Evolutionary conservation across 352 stramenopile genomes (phyloP).

Genomic region (Globisporangium middletonii): DNA sequence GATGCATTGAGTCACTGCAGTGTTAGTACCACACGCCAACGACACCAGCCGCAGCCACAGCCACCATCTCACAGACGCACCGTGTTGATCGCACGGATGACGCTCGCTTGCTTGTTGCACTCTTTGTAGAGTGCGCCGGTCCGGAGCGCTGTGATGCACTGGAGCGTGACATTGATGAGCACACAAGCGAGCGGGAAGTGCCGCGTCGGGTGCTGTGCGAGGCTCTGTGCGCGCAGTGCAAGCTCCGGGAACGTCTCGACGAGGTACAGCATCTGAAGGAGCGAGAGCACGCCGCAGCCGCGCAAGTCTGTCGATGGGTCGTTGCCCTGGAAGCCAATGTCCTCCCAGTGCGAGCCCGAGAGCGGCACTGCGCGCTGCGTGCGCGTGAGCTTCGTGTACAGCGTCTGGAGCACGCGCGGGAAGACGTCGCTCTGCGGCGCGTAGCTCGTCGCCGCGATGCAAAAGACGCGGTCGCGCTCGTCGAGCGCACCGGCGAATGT

Average conservation of each 20-base stretch:
- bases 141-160: conserved; percentile 62
- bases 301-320: conserved; percentile 87
- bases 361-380: conserved; percentile 31
- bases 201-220: conserved; percentile 47
- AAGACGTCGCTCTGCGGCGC: conserved; percentile 41
- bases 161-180: conserved; percentile 72
- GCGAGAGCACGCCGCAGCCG: conserved; percentile 74
- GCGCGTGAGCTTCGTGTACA: conserved; percentile 47
- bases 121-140: conserved; percentile 55
- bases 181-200: conserved; percentile 74
- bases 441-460: conserved; percentile 49
- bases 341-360: conserved; percentile 77
- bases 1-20: neutral
- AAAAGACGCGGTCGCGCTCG: conserved; percentile 73
- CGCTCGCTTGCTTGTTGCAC: conserved; percentile 56
- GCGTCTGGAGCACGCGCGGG: conserved; percentile 51
- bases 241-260: conserved; percentile 59
- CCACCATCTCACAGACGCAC: conserved; percentile 16
- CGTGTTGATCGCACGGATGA: conserved; percentile 48
- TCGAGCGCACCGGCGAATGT: conserved; percentile 45
- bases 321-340: conserved; percentile 84
- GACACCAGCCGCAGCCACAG: neutral
- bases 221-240: conserved; percentile 32
- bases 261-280: conserved; percentile 82
- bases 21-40: neutral